Base-by-base conservation (phyloP, 116 monocot genomes). In the Papilionanthe hybrid region DNA sequence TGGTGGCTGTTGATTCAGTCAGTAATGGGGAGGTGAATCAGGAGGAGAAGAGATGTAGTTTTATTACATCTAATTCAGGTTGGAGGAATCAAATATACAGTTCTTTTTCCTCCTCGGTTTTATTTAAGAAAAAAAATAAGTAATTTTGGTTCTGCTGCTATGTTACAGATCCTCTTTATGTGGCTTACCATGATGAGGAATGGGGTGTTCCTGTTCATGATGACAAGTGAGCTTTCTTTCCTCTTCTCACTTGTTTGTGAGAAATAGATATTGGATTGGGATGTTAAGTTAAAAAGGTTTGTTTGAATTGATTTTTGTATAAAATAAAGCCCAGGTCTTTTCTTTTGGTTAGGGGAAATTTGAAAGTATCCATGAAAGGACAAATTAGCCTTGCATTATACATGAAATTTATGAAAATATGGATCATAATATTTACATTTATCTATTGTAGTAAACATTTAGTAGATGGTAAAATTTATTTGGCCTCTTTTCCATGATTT, bases 121-220 rank as follows among this genome's bases (percentile, higher is more conserved):
- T 17, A 7, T 42, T 9, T 75, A 28, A 32, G 0, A 19, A 63
- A 18, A 60, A 49, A 23, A 20, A 12, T 0, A 53, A 3, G 18
- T 18, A 53, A 15, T 53, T 15, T 53, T 53, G 4, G 47, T 41
- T 72, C 30, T 45, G 32, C 30, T 81, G 32, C 69, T 48, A 5
- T 75, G 45, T 28, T 8, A 76, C 79, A 93, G 97, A 97, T 81
- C 92, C 94, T 75, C 25, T 91, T 17, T 97, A 86, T 76, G 84
- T 93, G 78, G 89, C 86, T 1, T 97, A 94, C 94, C 97, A 97
- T 85, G 97, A 97, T 67, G 84, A 94, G 29, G 93, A 98, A 67
- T 94, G 94, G 94, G 94, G 94, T 83, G 92, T 91, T 57, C 94
- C 96, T 58, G 88, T 92, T 58, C 94, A 93, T 79, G 91, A 94